These are phyloP conservation scores for Sordariomycetes sp. DNA, from an alignment of 2,329 filamentous ascomycete species.

Conservation along the genomic window DNA sequence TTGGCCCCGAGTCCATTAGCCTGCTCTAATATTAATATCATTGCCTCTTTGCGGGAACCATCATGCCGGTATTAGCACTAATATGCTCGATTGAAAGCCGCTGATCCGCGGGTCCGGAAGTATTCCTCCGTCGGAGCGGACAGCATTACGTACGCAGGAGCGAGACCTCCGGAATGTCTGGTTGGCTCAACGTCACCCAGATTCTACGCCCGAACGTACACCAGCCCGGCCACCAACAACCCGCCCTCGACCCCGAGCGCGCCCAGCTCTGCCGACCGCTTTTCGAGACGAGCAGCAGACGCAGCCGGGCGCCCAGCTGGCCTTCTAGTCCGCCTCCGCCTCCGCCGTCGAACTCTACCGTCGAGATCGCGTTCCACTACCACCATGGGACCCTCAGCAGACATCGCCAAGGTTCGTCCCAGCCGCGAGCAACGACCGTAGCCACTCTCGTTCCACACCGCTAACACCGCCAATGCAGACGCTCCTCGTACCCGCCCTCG, in stretches of 20 bases:
- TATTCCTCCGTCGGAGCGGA: no score
- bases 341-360: constrained; percentile 1
- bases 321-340: neutral
- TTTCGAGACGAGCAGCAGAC: no score
- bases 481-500: constrained; percentile 57
- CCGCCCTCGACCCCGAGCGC: neutral
- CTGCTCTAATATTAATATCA: no score
- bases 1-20: no score
- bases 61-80: no score
- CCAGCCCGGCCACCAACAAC: neutral
- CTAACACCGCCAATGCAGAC: constrained; percentile 36
- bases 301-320: neutral
- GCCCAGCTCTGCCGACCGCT: neutral
- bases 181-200: no score
- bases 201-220: neutral
- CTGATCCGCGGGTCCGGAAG: no score
- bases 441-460: neutral
- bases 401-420: neutral
- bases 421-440: neutral
- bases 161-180: no score
- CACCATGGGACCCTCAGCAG: constrained; percentile 20
- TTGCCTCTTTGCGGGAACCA: no score
- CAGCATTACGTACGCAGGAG: no score
- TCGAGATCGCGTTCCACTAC: constrained; percentile 7
- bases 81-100: no score